These are phyloP conservation scores for Xylaria nigripes DNA, from an alignment of 495 filamentous ascomycete genomes.

Conservation along the genomic window DNA sequence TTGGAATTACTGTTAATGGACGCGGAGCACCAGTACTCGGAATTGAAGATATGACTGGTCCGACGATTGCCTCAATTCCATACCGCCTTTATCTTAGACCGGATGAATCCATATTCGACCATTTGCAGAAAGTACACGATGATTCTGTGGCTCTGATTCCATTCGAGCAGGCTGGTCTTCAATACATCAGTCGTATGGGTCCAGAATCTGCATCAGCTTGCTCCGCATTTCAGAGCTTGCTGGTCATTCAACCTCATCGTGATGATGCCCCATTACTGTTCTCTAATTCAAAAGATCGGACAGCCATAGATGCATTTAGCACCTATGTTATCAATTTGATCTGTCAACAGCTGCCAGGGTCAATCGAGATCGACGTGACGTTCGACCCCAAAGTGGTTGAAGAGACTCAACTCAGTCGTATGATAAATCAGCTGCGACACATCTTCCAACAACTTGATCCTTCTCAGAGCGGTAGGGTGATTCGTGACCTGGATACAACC, in stretches of 20 bases:
- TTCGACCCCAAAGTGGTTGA: slow-evolving; percentile 1
- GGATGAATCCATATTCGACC: slow-evolving; percentile 17
- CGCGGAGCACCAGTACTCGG: slow-evolving; percentile 38
- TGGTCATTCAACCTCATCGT: slow-evolving; percentile 34
- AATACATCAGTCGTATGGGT: slow-evolving; percentile 49
- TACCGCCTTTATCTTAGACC: slow-evolving; percentile 36
- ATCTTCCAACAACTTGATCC: slow-evolving; percentile 1
- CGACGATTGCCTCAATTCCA: slow-evolving; percentile 53
- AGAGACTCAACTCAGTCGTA: background rate
- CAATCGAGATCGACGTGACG: background rate
- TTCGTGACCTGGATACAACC: background rate
- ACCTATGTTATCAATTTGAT: slow-evolving; percentile 1
- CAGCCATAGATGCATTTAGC: background rate
- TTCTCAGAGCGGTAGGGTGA: background rate
- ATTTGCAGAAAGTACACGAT: slow-evolving; percentile 40
- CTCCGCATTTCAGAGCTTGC: slow-evolving; percentile 46
- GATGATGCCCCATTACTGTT: background rate
- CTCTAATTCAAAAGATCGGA: background rate
- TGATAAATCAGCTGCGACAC: background rate
- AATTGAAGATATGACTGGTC: slow-evolving; percentile 42
- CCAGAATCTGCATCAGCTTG: slow-evolving; percentile 48
- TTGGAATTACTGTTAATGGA: slow-evolving; percentile 48
- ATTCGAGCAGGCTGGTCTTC: slow-evolving; percentile 53
- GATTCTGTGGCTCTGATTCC: slow-evolving; percentile 40
- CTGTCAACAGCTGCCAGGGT: background rate